Percentiles rank a stretch among this genome's conserved stretches.
phyloP scores from a whole-genome alignment of 768 basidiomycete genomes.

The Boletus rubropictus region DNA sequence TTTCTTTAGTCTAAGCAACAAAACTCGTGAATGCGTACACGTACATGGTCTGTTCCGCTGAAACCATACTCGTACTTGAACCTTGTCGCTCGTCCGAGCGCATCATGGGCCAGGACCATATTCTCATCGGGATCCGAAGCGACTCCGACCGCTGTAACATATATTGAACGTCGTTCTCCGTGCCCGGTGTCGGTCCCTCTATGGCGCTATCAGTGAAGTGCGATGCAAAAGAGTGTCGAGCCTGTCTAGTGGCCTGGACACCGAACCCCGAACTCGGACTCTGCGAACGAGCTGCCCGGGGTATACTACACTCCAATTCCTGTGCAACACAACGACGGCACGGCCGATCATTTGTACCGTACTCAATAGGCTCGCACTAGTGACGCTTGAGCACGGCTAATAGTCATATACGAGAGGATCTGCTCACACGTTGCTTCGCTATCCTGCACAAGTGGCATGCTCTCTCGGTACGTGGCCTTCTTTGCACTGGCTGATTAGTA shows the following conservation, averaged over 20 bases:
- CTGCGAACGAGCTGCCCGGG: constrained; percentile 15
- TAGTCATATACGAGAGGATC: neutral
- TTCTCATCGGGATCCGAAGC: neutral
- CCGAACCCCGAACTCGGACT: constrained; percentile 16
- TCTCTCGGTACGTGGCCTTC: constrained; percentile 10
- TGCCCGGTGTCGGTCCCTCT: constrained; percentile 4
- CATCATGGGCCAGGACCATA: constrained; percentile 1
- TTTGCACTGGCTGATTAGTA: constrained; percentile 6
- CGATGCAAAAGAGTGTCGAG: neutral
- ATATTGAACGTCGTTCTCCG: constrained; percentile 1
- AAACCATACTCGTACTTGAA: neutral
- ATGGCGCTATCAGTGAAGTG: constrained; percentile 5
- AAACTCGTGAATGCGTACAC: constrained; percentile 2
- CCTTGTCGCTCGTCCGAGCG: constrained; percentile 5
- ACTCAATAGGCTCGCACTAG: constrained; percentile 19
- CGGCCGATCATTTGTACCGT: constrained; percentile 12
- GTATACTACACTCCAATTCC: constrained; percentile 10
- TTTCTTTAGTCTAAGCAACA: neutral
- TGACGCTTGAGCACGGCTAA: constrained; percentile 2
- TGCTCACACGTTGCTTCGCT: constrained; percentile 18
- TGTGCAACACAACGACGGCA: constrained; percentile 21
- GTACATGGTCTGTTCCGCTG: constrained; percentile 7
- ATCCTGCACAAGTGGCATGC: constrained; percentile 20
- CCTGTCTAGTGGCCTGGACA: constrained; percentile 8
- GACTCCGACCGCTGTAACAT: constrained; percentile 5